A percentile compares a stretch with the other conserved stretches of the same genome.
These are phyloP conservation scores for Yarrowia sp. DNA, from an alignment of 805 yeast species.

Conservation along the genomic window DNA sequence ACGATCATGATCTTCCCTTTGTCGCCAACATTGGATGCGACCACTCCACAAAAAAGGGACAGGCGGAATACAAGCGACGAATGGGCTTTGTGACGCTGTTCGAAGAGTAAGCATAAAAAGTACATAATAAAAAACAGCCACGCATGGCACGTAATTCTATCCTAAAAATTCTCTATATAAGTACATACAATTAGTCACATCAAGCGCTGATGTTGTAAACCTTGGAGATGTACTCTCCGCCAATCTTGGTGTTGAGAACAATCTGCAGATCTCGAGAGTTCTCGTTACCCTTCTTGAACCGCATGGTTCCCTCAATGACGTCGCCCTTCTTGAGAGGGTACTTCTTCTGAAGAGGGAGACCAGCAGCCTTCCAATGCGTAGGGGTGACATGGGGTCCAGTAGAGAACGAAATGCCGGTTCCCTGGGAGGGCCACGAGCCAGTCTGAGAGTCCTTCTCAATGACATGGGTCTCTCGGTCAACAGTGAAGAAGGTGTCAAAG, in stretches of 20 bases:
- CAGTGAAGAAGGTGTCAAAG: conserved; percentile 88
- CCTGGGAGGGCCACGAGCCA: conserved; percentile 49
- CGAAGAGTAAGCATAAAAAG: not conserved
- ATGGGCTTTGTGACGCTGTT: not conserved
- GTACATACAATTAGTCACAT: no score
- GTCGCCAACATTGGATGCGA: conserved; percentile 7
- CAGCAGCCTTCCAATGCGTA: conserved; percentile 99
- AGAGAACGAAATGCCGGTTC: conserved; percentile 61
- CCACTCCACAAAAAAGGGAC: not conserved
- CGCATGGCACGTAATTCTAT: no score
- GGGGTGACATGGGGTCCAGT: conserved; percentile 93
- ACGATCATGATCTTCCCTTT: conserved; percentile 1
- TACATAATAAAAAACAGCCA: not conserved
- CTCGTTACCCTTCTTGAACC: conserved; percentile 67
- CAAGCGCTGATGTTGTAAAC: conserved; percentile 16
- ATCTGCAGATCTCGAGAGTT: conserved; percentile 93
- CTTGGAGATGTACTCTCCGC: conserved; percentile 4
- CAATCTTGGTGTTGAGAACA: conserved; percentile 55
- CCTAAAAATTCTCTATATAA: no score
- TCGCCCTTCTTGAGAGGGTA: conserved; percentile 75
- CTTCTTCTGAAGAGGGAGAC: conserved; percentile 74
- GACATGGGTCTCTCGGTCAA: conserved; percentile 35
- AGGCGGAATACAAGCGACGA: not conserved
- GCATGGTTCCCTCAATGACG: conserved; percentile 62
- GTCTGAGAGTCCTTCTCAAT: conserved; percentile 31